These are phyloP conservation scores for Albatrellus sp. DNA, from an alignment of 1,284 basidiomycete species.

Conservation along the genomic window DNA sequence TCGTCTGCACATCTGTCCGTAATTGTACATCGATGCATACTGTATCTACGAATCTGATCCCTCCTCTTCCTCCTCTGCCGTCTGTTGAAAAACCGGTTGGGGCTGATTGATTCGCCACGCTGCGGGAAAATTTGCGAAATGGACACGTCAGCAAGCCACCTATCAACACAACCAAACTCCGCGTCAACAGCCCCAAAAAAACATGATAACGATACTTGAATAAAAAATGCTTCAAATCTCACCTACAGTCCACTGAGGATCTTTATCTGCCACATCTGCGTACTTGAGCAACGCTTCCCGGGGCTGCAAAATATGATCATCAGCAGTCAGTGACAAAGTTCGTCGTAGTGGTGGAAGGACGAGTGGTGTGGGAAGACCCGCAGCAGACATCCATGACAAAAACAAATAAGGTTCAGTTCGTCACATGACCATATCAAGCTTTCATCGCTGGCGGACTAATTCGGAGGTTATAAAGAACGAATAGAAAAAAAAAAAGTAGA, in stretches of 20 bases:
- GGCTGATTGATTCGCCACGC: constrained; percentile 77
- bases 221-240: constrained; percentile 19
- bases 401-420: constrained; percentile 1
- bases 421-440: neutral
- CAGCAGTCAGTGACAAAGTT: neutral
- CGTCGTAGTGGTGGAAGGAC: neutral
- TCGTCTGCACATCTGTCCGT: constrained; percentile 2
- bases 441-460: neutral
- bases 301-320: constrained; percentile 46
- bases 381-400: neutral
- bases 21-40: constrained; percentile 7
- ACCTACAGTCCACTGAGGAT: constrained; percentile 78
- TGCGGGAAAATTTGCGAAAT: constrained; percentile 42
- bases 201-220: neutral
- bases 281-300: constrained; percentile 94
- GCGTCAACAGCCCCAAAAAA: constrained; percentile 14
- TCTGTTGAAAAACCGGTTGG: constrained; percentile 58
- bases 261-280: constrained; percentile 61
- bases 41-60: constrained; percentile 32
- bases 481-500: too few relatives aligned
- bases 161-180: constrained; percentile 32
- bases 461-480: neutral
- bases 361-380: constrained; percentile 4
- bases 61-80: constrained; percentile 38
- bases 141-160: constrained; percentile 52